Evolutionary conservation across 768 basidiomycete species (phyloP).

Genomic region (Panaeolus cyanescens): DNA sequence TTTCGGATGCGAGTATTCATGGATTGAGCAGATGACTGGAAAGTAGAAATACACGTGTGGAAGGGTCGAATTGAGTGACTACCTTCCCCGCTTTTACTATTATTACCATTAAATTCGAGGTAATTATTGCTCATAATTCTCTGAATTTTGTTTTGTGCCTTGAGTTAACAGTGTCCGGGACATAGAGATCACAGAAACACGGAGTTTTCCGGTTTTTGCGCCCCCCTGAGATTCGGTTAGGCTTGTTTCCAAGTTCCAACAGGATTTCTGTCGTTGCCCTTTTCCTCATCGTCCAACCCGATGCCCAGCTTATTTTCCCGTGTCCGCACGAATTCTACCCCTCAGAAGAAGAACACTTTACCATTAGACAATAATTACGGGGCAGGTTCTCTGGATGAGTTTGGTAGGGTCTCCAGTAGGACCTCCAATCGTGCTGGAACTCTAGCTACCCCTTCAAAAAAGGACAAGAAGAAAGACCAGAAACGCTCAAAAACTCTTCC

Average conservation of each 20-base stretch:
- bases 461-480: constrained; percentile 56
- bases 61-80: neutral
- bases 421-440: constrained; percentile 36
- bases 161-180: neutral
- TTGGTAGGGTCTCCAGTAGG: constrained; percentile 59
- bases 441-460: constrained; percentile 40
- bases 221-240: constrained; percentile 17
- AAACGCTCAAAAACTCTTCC: constrained; percentile 45
- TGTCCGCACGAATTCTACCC: constrained; percentile 61
- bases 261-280: constrained; percentile 7
- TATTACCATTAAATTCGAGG: neutral
- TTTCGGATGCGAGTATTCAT: neutral
- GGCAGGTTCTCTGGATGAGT: constrained; percentile 54
- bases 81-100: neutral
- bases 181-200: neutral
- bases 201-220: constrained; percentile 3
- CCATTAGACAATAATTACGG: constrained; percentile 24
- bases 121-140: neutral
- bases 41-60: neutral
- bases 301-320: constrained; percentile 81
- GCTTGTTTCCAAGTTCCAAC: constrained; percentile 1
- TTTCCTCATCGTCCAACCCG: constrained; percentile 37
- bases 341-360: constrained; percentile 40
- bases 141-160: neutral
- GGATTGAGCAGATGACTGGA: neutral